Conservation (phyloP, 1,284 basidiomycete genomes). For the Rhizoctonia solani region DNA sequence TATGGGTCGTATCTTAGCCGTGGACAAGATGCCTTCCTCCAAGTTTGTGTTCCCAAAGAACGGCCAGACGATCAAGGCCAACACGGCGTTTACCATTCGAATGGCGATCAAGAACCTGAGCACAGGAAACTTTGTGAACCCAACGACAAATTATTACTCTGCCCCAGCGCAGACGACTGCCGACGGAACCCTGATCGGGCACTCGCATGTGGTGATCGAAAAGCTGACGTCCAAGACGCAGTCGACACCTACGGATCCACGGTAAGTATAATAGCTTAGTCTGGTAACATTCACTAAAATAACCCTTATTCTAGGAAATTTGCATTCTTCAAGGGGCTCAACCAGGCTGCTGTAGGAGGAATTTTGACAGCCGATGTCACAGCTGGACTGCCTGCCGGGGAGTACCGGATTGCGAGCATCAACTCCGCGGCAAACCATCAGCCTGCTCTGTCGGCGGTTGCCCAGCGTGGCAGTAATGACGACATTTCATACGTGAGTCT, state of each 20-base stretch:
- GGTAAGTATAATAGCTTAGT: conserved; percentile 29
- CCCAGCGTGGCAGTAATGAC: conserved; percentile 62
- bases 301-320: conserved; percentile 47
- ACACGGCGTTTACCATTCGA: conserved; percentile 60
- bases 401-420: conserved; percentile 64
- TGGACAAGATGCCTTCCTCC: conserved; percentile 60
- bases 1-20: conserved; percentile 61
- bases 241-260: conserved; percentile 59
- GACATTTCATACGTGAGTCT: conserved; percentile 60
- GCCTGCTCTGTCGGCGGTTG: conserved; percentile 64
- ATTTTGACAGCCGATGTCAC: conserved; percentile 58
- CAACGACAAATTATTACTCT: conserved; percentile 63
- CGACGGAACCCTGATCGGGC: conserved; percentile 59
- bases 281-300: neutral
- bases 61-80: conserved; percentile 55
- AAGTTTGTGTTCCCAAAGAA: conserved; percentile 64
- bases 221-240: conserved; percentile 53
- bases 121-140: conserved; percentile 66
- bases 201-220: conserved; percentile 69
- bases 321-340: conserved; percentile 70
- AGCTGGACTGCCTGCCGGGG: conserved; percentile 60
- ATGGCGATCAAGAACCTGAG: conserved; percentile 61
- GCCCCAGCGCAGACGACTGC: conserved; percentile 66
- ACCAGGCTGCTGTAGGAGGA: conserved; percentile 55
- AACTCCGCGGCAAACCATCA: conserved; percentile 66